Conservation (phyloP, 2,329 filamentous ascomycete genomes). For the Aspergillus quadricinctus region DNA sequence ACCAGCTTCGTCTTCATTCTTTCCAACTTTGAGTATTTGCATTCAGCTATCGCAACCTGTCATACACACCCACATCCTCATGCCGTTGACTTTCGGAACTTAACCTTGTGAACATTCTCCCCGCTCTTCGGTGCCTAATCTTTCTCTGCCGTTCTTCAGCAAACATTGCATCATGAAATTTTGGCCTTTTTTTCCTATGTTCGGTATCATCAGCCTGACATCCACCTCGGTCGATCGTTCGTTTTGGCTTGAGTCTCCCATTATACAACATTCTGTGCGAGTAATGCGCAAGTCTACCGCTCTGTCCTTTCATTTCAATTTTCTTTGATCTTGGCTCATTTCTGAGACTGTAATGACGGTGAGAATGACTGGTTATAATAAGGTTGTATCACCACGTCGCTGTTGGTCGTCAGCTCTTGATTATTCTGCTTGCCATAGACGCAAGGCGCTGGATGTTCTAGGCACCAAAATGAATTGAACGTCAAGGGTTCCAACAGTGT, state of each 20-base stretch:
- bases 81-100: background rate
- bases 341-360: slow-evolving; percentile 16
- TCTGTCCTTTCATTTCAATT: slow-evolving; percentile 8
- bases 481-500: background rate
- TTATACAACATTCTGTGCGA: slow-evolving; percentile 7
- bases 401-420: slow-evolving; percentile 8
- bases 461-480: slow-evolving; percentile 5
- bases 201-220: slow-evolving; percentile 13
- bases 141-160: slow-evolving; percentile 14
- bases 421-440: background rate
- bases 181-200: slow-evolving; percentile 19
- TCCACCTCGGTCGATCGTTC: slow-evolving; percentile 14
- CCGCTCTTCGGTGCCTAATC: slow-evolving; percentile 10
- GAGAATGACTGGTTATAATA: slow-evolving; percentile 11
- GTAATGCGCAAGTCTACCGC: slow-evolving; percentile 1
- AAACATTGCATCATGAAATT: slow-evolving; percentile 13
- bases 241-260: slow-evolving; percentile 9
- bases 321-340: slow-evolving; percentile 2
- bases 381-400: slow-evolving; percentile 6
- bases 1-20: slow-evolving; percentile 1
- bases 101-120: slow-evolving; percentile 9
- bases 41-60: background rate
- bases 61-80: slow-evolving; percentile 3
- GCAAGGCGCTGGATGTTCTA: slow-evolving; percentile 7
- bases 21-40: background rate